phyloP scores from a whole-genome alignment of 2,329 filamentous ascomycete genomes.

The Colletotrichum sp. region DNA sequence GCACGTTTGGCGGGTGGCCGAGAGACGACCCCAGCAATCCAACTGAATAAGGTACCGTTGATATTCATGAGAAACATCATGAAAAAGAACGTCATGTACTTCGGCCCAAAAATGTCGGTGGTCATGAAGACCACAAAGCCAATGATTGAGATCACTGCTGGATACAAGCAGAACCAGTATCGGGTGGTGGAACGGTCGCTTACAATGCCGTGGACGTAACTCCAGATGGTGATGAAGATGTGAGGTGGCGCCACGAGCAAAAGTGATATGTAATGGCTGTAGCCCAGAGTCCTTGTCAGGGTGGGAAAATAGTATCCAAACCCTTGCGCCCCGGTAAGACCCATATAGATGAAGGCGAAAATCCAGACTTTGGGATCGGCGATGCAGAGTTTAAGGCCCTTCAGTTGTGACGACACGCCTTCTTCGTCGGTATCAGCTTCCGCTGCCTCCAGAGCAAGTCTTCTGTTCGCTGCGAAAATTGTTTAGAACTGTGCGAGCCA shows the following conservation, averaged over 20 bases:
- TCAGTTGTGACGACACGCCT: conserved; percentile 51
- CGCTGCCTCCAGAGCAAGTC: conserved; percentile 52
- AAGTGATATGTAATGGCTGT: neutral
- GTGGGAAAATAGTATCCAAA: conserved; percentile 21
- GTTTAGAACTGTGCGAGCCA: neutral
- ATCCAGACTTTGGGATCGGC: conserved; percentile 54
- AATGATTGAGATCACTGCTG: neutral
- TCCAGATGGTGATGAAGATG: conserved; percentile 52
- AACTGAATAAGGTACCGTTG: conserved; percentile 53
- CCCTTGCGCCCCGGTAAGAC: conserved; percentile 12
- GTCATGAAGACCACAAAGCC: conserved; percentile 55
- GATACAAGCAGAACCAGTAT: conserved; percentile 21
- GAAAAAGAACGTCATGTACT: conserved; percentile 61
- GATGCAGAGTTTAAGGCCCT: conserved; percentile 56
- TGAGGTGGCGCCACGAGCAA: conserved; percentile 45
- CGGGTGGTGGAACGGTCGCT: conserved; percentile 7
- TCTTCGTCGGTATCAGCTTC: conserved; percentile 53
- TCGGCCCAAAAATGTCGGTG: conserved; percentile 52
- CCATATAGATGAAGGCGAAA: conserved; percentile 27
- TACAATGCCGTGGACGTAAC: conserved; percentile 47
- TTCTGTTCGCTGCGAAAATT: neutral
- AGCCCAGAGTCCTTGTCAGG: conserved; percentile 7
- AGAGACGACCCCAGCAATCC: conserved; percentile 56
- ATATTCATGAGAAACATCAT: conserved; percentile 61
- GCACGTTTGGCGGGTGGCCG: conserved; percentile 60